phyloP scores from a whole-genome alignment of 345 rosid species.

The Gossypium arboreum region DNA sequence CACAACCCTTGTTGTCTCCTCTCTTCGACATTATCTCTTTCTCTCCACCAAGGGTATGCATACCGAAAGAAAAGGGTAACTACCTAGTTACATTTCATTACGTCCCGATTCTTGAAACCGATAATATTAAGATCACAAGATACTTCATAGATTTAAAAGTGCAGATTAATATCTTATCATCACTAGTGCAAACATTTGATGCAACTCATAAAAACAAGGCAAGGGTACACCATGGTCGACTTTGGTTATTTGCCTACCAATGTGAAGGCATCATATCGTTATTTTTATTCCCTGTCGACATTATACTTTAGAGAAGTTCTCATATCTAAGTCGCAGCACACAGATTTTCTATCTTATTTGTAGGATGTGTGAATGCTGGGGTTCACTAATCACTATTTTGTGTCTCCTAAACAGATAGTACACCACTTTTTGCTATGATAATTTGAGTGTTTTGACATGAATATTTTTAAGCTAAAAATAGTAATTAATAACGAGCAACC shows the following conservation, averaged over 20 bases:
- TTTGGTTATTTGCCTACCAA: background rate
- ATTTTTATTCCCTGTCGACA: background rate
- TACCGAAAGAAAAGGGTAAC: constrained; percentile 40
- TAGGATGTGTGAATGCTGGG: background rate
- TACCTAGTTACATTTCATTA: background rate
- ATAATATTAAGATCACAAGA: background rate
- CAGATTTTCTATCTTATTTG: background rate
- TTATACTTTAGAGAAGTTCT: background rate
- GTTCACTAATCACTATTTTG: background rate
- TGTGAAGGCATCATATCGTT: background rate
- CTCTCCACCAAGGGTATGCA: constrained; percentile 99
- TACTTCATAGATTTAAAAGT: background rate
- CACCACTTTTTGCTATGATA: background rate
- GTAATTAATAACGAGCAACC: constrained; percentile 2
- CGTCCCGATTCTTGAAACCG: background rate
- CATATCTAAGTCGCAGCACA: background rate
- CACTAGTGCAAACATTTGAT: background rate
- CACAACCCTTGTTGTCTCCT: constrained; percentile 82
- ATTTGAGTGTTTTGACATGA: background rate
- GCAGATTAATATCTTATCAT: background rate
- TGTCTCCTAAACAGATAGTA: background rate
- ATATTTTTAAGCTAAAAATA: background rate
- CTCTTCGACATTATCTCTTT: constrained; percentile 86
- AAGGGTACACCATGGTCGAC: background rate
- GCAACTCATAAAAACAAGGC: background rate